Evolutionary conservation across 1,284 basidiomycete species (phyloP).

Genomic region (Coniophora puteana): DNA sequence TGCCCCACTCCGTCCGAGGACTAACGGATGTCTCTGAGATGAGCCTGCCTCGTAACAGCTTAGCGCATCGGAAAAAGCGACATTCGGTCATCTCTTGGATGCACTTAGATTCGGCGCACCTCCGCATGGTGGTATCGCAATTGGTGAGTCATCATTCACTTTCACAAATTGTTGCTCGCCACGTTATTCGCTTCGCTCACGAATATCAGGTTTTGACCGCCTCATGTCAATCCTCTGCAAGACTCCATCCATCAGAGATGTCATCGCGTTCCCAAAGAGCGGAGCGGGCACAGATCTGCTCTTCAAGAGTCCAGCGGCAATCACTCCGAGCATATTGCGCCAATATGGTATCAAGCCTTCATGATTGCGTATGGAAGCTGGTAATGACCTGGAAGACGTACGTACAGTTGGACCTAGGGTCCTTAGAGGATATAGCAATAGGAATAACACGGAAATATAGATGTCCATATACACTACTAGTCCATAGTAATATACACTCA

Average conservation of each 20-base stretch:
- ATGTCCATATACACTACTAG: slow-evolving; percentile 14
- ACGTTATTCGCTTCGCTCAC: slow-evolving; percentile 6
- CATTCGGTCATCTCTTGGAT: slow-evolving; percentile 83
- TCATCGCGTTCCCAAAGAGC: slow-evolving; percentile 96
- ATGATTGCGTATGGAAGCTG: no score
- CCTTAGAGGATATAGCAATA: slow-evolving; percentile 8
- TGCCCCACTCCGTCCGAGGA: background rate
- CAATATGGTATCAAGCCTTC: slow-evolving; percentile 57
- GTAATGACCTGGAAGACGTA: slow-evolving; percentile 2
- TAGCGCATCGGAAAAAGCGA: slow-evolving; percentile 61
- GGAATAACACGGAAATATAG: slow-evolving; percentile 14
- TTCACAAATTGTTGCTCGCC: slow-evolving; percentile 2
- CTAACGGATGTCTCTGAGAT: slow-evolving; percentile 5
- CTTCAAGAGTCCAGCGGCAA: slow-evolving; percentile 80
- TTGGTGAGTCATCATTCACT: slow-evolving; percentile 56
- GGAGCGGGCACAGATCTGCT: slow-evolving; percentile 81
- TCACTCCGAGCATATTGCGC: slow-evolving; percentile 49
- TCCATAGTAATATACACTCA: slow-evolving; percentile 17
- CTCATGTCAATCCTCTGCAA: slow-evolving; percentile 88
- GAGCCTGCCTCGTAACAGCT: slow-evolving; percentile 44
- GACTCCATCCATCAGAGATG: slow-evolving; percentile 84
- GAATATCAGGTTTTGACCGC: slow-evolving; percentile 78
- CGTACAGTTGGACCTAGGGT: no score
- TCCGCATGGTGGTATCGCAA: slow-evolving; percentile 92
- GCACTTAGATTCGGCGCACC: slow-evolving; percentile 89